phyloP scores from a whole-genome alignment of 2,329 filamentous ascomycete species.

The Coniochaeta sp. region DNA sequence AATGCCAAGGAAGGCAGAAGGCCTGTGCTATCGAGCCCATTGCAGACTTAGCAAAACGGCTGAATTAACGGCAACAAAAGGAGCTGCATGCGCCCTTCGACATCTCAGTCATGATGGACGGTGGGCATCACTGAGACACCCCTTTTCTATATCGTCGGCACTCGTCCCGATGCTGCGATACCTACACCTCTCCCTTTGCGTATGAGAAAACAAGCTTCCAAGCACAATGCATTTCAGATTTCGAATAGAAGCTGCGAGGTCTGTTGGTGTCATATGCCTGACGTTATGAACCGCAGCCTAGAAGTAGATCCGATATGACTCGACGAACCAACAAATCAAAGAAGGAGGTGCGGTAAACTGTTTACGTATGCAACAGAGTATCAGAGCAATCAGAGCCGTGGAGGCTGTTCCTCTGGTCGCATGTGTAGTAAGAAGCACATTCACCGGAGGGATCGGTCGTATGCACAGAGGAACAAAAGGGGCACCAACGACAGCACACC shows the following conservation, averaged over 20 bases:
- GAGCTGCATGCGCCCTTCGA: no score
- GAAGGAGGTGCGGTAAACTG: neutral
- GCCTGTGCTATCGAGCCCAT: no score
- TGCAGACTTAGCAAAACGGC: no score
- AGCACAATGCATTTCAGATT: neutral
- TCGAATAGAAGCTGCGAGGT: neutral
- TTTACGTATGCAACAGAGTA: neutral
- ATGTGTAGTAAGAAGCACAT: neutral
- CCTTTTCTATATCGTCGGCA: neutral
- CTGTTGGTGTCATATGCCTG: neutral
- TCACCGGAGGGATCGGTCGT: neutral
- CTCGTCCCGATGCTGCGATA: neutral
- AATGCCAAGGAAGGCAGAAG: no score
- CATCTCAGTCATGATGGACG: no score
- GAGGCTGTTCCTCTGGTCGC: neutral
- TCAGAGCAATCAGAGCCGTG: neutral
- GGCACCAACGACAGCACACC: neutral
- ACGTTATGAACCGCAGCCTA: neutral
- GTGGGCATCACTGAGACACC: neutral
- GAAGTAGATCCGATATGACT: neutral
- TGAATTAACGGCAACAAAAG: no score
- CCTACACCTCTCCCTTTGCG: neutral
- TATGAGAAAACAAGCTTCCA: neutral
- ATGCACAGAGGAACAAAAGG: neutral
- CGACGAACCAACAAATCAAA: neutral